These are phyloP conservation scores for Melocanna baccifera DNA, from an alignment of 176 grass and related monocot species.

Conservation along the genomic window DNA sequence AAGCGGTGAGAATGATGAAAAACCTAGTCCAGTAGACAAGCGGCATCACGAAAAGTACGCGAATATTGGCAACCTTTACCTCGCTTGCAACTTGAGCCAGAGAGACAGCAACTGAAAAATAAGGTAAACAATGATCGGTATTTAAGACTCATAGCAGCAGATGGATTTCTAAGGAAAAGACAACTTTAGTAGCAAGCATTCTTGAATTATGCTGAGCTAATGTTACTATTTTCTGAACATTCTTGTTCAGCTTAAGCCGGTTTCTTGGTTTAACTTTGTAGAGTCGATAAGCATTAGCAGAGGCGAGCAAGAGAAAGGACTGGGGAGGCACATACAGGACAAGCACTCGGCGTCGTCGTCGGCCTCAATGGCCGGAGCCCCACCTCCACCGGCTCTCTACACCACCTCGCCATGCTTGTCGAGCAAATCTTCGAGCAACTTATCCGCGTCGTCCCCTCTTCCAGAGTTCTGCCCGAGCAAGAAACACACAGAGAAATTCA, in stretches of 20 bases:
- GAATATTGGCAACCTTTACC: constrained; percentile 83
- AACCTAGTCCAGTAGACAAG: constrained; percentile 97
- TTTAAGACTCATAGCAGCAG: background rate
- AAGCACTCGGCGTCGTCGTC: constrained; percentile 82
- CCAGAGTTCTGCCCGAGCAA: constrained; percentile 35
- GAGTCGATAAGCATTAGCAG: background rate
- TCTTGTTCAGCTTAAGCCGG: background rate
- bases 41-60: constrained; percentile 77
- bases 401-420: constrained; percentile 87
- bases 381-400: constrained; percentile 40
- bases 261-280: background rate
- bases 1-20: constrained; percentile 93
- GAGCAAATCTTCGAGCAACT: constrained; percentile 89
- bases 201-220: background rate
- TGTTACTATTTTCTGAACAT: background rate
- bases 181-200: background rate
- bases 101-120: constrained; percentile 64
- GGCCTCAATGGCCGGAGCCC: constrained; percentile 33
- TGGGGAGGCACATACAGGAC: constrained; percentile 53
- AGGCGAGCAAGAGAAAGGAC: background rate
- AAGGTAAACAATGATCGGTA: background rate
- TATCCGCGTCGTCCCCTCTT: constrained; percentile 52
- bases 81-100: constrained; percentile 86
- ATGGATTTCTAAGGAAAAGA: background rate
- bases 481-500: background rate